Percentiles rank a stretch among this genome's conserved stretches.
phyloP scores from a whole-genome alignment of 2,329 filamentous ascomycete species.

The Eutypa lata region DNA sequence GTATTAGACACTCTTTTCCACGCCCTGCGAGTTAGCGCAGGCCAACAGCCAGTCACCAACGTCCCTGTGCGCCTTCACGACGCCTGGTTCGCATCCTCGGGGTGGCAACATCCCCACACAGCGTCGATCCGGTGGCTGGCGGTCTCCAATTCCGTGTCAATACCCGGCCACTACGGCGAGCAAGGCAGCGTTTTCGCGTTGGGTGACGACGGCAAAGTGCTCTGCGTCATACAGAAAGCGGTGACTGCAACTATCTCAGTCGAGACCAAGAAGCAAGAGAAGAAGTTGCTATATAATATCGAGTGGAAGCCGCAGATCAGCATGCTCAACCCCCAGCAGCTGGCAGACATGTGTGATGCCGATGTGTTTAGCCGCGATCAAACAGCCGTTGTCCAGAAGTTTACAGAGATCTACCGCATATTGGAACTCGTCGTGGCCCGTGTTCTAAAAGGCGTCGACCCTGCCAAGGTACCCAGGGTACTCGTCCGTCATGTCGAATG shows the following conservation, averaged over 20 bases:
- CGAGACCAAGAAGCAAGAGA: constrained; percentile 6
- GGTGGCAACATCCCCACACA: constrained; percentile 28
- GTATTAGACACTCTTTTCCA: not conserved
- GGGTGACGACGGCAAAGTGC: constrained; percentile 24
- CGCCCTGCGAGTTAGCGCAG: not conserved
- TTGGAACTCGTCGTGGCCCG: constrained; percentile 15
- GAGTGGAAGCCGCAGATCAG: constrained; percentile 38
- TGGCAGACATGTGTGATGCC: constrained; percentile 5
- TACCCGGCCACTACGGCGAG: constrained; percentile 15
- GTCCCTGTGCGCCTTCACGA: constrained; percentile 27
- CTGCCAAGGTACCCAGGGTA: constrained; percentile 11
- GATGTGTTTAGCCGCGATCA: not conserved
- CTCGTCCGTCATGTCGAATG: constrained; percentile 27
- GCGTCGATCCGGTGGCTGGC: constrained; percentile 22
- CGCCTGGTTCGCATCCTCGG: constrained; percentile 31
- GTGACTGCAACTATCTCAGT: constrained; percentile 23
- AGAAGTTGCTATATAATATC: constrained; percentile 30
- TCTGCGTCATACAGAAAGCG: constrained; percentile 25
- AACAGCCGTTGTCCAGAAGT: not conserved
- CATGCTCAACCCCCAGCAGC: constrained; percentile 26
- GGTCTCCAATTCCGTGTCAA: constrained; percentile 8
- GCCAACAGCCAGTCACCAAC: constrained; percentile 12
- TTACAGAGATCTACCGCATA: constrained; percentile 14
- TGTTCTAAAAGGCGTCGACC: constrained; percentile 16
- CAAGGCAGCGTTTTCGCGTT: constrained; percentile 27